A percentile compares a stretch with the other conserved stretches of the same genome.
Conservation (phyloP, 164 flowering plant genomes). For the Malania oleifera region DNA sequence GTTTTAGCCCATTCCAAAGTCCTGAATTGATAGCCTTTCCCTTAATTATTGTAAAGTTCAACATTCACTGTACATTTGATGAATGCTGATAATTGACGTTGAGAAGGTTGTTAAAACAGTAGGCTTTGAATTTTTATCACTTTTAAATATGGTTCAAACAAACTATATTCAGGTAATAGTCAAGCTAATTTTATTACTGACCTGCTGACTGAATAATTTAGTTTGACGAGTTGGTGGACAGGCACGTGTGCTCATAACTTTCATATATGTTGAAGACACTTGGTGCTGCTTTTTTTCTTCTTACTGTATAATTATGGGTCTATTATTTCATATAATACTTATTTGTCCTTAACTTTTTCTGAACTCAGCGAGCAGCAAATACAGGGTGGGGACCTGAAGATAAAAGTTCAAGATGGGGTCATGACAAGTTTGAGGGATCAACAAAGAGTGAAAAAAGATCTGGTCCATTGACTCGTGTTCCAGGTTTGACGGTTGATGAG, state of each 20-base stretch:
- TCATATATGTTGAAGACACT: neutral
- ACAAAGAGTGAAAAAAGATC: slow-evolving; percentile 20
- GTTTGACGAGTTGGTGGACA: slow-evolving; percentile 1
- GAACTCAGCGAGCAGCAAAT: slow-evolving; percentile 58
- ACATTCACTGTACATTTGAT: too few relatives aligned
- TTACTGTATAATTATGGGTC: neutral
- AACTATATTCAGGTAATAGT: too few relatives aligned
- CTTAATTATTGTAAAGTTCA: too few relatives aligned
- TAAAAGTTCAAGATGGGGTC: slow-evolving; percentile 39
- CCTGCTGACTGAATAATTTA: neutral
- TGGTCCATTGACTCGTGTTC: slow-evolving; percentile 13
- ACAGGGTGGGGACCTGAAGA: slow-evolving; percentile 63
- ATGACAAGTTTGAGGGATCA: slow-evolving; percentile 42
- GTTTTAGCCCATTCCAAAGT: too few relatives aligned
- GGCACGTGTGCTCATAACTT: neutral
- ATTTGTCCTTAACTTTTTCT: neutral
- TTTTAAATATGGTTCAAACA: too few relatives aligned
- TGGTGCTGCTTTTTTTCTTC: neutral
- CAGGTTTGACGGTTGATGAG: slow-evolving; percentile 6
- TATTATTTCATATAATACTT: neutral
- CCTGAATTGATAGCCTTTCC: too few relatives aligned
- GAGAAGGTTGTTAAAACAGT: too few relatives aligned
- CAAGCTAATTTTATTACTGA: too few relatives aligned
- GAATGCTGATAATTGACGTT: too few relatives aligned
- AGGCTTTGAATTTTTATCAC: too few relatives aligned